Percentiles rank a stretch among this genome's conserved stretches.
These are phyloP conservation scores for Coemansia sp. DNA, from an alignment of 371 early-diverging fungal species.

Conservation along the genomic window DNA sequence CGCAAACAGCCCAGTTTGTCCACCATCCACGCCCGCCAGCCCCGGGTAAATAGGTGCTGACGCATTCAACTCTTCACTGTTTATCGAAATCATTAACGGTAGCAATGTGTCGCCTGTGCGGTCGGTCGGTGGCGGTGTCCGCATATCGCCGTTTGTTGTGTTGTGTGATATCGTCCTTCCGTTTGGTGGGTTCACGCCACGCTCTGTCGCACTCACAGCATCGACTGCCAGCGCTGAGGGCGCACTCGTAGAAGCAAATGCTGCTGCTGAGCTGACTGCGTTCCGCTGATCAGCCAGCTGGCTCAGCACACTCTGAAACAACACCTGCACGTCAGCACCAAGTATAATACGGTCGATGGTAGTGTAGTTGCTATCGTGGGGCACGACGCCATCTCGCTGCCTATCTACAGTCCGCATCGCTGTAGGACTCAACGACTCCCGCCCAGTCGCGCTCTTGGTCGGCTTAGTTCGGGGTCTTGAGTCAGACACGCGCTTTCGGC, in stretches of 20 bases:
- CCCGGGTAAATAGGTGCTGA: slow-evolving; percentile 13
- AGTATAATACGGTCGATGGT: slow-evolving; percentile 37
- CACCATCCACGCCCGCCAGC: slow-evolving; percentile 18
- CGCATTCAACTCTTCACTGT: slow-evolving; percentile 1
- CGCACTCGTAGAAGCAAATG: neutral
- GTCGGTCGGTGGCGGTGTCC: neutral
- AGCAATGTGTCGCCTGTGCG: neutral
- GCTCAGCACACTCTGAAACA: slow-evolving; percentile 46
- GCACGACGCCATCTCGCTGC: slow-evolving; percentile 13
- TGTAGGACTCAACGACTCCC: slow-evolving; percentile 38
- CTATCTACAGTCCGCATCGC: slow-evolving; percentile 15
- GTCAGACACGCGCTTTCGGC: slow-evolving; percentile 29
- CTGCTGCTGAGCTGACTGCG: slow-evolving; percentile 22
- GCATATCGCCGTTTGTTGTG: neutral
- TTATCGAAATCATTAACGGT: slow-evolving; percentile 18
- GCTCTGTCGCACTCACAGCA: neutral
- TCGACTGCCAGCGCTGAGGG: neutral
- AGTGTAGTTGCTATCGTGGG: slow-evolving; percentile 22
- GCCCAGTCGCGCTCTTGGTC: slow-evolving; percentile 7
- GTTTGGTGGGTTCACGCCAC: neutral
- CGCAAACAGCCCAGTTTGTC: slow-evolving; percentile 67
- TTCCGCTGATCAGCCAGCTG: slow-evolving; percentile 44
- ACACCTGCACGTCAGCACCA: slow-evolving; percentile 40
- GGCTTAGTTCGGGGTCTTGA: slow-evolving; percentile 25
- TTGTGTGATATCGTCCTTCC: slow-evolving; percentile 2